A percentile compares a stretch with the other conserved stretches of the same genome.
These are phyloP conservation scores for Colletotrichum limetticola DNA, from an alignment of 2,329 filamentous ascomycete genomes.

Conservation along the genomic window DNA sequence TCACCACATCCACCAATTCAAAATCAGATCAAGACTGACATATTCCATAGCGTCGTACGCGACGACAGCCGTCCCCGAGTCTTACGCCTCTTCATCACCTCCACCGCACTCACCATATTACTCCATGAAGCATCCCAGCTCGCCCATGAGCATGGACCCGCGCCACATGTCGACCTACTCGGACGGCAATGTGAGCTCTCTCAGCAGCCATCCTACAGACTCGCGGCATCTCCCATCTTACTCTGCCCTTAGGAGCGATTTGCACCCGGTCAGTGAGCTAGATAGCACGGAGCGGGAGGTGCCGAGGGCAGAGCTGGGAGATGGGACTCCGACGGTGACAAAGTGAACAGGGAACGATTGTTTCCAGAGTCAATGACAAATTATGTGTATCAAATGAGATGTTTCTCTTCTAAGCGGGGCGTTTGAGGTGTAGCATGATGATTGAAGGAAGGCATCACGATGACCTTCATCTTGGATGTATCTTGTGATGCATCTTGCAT, in stretches of 20 bases:
- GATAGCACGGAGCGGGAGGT: conserved; percentile 8
- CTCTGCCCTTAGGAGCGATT: not conserved
- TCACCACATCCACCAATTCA: too few species aligned
- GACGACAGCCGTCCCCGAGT: conserved; percentile 6
- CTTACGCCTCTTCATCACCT: conserved; percentile 12
- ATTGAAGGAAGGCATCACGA: not conserved
- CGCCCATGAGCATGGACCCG: conserved; percentile 6
- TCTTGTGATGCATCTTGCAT: not conserved
- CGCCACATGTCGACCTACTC: conserved; percentile 15
- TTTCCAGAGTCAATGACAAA: not conserved
- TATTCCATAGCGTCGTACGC: conserved; percentile 11
- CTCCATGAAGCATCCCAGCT: conserved; percentile 10
- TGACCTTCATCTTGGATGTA: not conserved
- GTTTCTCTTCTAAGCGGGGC: not conserved
- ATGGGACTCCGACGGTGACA: not conserved
- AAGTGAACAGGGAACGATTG: not conserved
- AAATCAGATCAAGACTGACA: not conserved
- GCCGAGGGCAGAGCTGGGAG: conserved; percentile 15
- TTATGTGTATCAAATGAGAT: not conserved
- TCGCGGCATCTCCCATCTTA: not conserved
- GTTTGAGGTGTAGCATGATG: not conserved
- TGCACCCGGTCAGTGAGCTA: conserved; percentile 29
- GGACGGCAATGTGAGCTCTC: conserved; percentile 25
- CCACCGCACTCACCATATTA: conserved; percentile 27
- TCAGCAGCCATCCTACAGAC: not conserved